Evolutionary conservation across 169 alveolate genomes (phyloP), one percentile per base, ranked within the genome.

Genomic region (Plasmodium knowlesi): DNA sequence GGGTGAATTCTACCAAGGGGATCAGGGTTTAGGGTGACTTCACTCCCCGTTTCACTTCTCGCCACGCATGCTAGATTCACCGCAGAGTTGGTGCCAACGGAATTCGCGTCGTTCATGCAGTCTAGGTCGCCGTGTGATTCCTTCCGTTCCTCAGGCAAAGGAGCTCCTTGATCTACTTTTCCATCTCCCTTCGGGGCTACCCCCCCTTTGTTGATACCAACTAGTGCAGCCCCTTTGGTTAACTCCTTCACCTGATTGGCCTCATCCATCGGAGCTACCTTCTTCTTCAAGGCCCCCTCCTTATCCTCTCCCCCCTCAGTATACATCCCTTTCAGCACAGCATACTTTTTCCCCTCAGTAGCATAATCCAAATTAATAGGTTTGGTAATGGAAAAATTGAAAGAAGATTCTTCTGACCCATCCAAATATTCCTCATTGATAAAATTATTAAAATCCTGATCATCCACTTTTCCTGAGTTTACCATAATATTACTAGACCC

Each of bases 401-500:
- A 19, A 1, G 93, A 86, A 5, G 93, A 53, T 0, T 9, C 19
- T 6, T 53, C 83, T 54, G 93, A 86, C 39, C 22, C 34, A 39
- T 86, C 93, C n/a, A 78, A 43, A 6, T 25, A 32, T 19, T 25
- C 86, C 25, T 86, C 81, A 53, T 86, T 86, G n/a, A 86, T 70
- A 57, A 86, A 86, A 22, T 37, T 86, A 30, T 76, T 74, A 19
- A 86, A 86, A 9, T 86, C 93, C 5, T 86, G 83, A 34, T 86
- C 93, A 6, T 53, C 80, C 0, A 86, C 80, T 30, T 86, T 86
- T 41, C 28, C 72, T 1, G 93, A 61, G 70, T 14, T 78, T 32
- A 39, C 61, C 14, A 16, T 19, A 19, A 86, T 54, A 32, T 54
- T 14, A 5, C 9, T 84, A 16, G 73, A 14, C 1, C 78, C 37